Evolutionary conservation across 495 filamentous ascomycete genomes (phyloP).

Genomic region (Xylaria acuta): DNA sequence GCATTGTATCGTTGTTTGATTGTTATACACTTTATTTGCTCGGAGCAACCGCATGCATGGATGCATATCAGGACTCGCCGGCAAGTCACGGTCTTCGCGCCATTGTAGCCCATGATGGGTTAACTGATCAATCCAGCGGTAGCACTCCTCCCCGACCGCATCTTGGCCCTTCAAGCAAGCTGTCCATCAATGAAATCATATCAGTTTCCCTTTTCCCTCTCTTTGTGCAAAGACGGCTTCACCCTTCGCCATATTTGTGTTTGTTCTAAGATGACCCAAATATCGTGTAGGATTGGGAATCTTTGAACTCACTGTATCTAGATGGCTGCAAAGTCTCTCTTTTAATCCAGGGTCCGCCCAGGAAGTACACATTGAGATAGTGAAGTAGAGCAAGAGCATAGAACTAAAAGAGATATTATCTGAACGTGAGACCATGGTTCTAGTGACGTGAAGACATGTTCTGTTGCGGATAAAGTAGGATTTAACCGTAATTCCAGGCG

Average conservation of each 20-base stretch:
- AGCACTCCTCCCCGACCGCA: neutral
- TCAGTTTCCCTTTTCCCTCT: neutral
- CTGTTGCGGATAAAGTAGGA: neutral
- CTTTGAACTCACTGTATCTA: neutral
- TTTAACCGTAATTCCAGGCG: neutral
- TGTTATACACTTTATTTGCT: slow-evolving; percentile 27
- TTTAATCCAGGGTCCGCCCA: neutral
- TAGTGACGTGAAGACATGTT: neutral
- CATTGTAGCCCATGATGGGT: neutral
- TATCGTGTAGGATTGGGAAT: neutral
- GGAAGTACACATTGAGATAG: neutral
- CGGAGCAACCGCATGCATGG: slow-evolving; percentile 10
- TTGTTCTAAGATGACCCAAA: neutral
- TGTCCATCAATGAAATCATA: neutral
- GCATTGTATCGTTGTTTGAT: slow-evolving; percentile 29
- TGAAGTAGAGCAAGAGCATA: slow-evolving; percentile 12
- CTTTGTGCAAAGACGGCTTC: slow-evolving; percentile 11
- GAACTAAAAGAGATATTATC: slow-evolving; percentile 7
- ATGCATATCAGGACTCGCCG: neutral
- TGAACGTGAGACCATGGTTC: neutral
- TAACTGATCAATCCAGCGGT: neutral
- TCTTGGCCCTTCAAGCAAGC: neutral
- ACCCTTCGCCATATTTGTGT: slow-evolving; percentile 1
- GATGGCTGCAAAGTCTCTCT: neutral
- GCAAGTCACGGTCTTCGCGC: neutral